Conservation (phyloP, 352 stramenopile species). For the Globisporangium apiculatum region DNA sequence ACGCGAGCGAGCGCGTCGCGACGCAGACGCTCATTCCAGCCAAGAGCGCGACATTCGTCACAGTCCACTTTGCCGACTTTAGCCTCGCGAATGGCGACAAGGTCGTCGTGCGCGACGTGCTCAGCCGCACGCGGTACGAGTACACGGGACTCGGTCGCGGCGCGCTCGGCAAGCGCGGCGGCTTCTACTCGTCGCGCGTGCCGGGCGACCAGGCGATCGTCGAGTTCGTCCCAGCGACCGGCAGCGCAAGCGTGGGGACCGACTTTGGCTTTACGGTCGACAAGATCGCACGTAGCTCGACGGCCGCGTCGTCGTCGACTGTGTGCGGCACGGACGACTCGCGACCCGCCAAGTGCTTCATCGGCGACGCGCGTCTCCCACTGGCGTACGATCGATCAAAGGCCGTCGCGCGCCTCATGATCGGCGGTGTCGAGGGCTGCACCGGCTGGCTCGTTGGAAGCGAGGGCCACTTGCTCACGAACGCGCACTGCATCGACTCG, state of each 20-base stretch:
- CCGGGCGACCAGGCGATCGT: constrained; percentile 18
- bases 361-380: constrained; percentile 11
- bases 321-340: constrained; percentile 30
- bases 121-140: constrained; percentile 12
- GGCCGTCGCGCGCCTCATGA: constrained; percentile 27
- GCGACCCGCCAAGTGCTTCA: constrained; percentile 25
- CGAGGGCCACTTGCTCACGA: constrained; percentile 37
- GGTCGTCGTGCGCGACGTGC: constrained; percentile 15
- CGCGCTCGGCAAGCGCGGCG: constrained; percentile 21
- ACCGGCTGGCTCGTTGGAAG: constrained; percentile 38
- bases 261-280: constrained; percentile 28
- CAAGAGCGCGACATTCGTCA: constrained; percentile 24
- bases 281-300: constrained; percentile 23
- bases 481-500: constrained; percentile 33
- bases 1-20: constrained; percentile 15
- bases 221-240: constrained; percentile 15
- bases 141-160: constrained; percentile 26
- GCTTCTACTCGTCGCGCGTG: constrained; percentile 25
- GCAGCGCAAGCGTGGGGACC: neutral
- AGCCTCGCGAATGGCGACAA: constrained; percentile 23
- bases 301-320: constrained; percentile 9
- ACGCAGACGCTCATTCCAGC: constrained; percentile 14
- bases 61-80: constrained; percentile 33
- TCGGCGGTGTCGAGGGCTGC: constrained; percentile 21
- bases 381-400: constrained; percentile 18